A percentile compares a stretch with the other conserved stretches of the same genome.
phyloP scores from a whole-genome alignment of 2,329 filamentous ascomycete species.

The Aaosphaeria pasadenensis region DNA sequence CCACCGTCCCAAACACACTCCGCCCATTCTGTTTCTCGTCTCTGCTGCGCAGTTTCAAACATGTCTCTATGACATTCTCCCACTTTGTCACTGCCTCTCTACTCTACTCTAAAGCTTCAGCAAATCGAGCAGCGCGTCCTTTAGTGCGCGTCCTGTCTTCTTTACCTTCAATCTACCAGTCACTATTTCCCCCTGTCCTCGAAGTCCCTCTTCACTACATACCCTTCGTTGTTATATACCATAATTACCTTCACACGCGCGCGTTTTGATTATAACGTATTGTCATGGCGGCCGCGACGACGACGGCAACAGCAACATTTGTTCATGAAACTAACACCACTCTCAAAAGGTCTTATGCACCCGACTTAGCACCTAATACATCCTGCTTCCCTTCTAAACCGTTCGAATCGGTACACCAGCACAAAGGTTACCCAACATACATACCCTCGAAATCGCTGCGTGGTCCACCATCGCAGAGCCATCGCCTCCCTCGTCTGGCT shows the following conservation, averaged over 20 bases:
- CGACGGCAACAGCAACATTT: constrained; percentile 1
- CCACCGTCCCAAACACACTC: not conserved
- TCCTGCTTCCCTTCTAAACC: constrained; percentile 27
- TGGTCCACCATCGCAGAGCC: constrained; percentile 13
- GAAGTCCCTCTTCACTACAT: too few relatives aligned
- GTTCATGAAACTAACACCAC: constrained; percentile 33
- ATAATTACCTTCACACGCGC: too few relatives aligned
- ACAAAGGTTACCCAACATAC: constrained; percentile 5
- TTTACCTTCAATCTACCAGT: too few relatives aligned
- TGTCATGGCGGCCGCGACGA: not conserved
- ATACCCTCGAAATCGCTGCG: constrained; percentile 6
- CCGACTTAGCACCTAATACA: constrained; percentile 28
- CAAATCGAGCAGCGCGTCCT: too few relatives aligned
- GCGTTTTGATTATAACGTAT: not conserved
- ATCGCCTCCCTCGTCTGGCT: constrained; percentile 17
- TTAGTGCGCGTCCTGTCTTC: too few relatives aligned
- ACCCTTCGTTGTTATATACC: too few relatives aligned
- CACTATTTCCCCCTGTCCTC: too few relatives aligned
- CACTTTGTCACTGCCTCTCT: too few relatives aligned
- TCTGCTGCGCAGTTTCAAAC: constrained; percentile 4
- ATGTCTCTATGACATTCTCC: constrained; percentile 3
- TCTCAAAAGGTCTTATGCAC: constrained; percentile 33
- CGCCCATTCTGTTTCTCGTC: too few relatives aligned
- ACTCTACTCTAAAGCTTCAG: too few relatives aligned
- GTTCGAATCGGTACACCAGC: constrained; percentile 17